Base-by-base conservation (phyloP, 2,329 filamentous ascomycete species). In the Neopestalotiopsis sp. region DNA sequence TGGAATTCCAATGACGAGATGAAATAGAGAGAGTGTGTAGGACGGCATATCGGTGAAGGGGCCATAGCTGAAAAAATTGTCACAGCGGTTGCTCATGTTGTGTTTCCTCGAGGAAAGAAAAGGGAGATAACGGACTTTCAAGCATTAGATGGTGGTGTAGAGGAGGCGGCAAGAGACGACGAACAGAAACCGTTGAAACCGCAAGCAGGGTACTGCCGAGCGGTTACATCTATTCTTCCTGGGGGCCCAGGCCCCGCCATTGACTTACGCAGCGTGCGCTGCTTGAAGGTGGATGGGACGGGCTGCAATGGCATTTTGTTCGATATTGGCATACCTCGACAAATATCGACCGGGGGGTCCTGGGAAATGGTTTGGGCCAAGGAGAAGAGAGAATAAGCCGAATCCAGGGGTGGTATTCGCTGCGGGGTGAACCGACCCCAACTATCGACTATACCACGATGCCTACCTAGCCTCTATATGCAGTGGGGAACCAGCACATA, bases 401-500 rank as follows among this genome's bases (percentile, higher is more conserved):
- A 59, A 59, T 14, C 24, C 57, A 59, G 30, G 57, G 57, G 24
- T n/a, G 13, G 24, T 17, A 24, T 59, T 59, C 20, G 24, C 24
- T 30, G 24, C 57, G 57, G 24, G 57, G 57, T 28, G 34, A 34
- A 20, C 30, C 57, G 32, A 62, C 59, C 59, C 59, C 59, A 40
- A 40, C 59, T 62, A 62, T 62, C 59, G 32, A 62, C 59, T 62
- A 62, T 62, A 62, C 17, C 17, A 52, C n/a, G 45, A 52, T 52
- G 4, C 20, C 24, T 28, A 28, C 24, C 24, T 52, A 20, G 30
- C 34, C 34, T 38, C 34, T 38, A 38, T 38, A 38, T 62, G 59
- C 59, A 40, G 59, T 34, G 59, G 59, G 59, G 30, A 62, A 62
- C 5, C 20, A 34, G 20, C 14, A 38, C 17, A 20, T 20, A 52